Percentiles rank a stretch among this genome's conserved stretches.
These are phyloP conservation scores for Candida freyschussii DNA, from an alignment of 1,139 yeast genomes.

Conservation along the genomic window DNA sequence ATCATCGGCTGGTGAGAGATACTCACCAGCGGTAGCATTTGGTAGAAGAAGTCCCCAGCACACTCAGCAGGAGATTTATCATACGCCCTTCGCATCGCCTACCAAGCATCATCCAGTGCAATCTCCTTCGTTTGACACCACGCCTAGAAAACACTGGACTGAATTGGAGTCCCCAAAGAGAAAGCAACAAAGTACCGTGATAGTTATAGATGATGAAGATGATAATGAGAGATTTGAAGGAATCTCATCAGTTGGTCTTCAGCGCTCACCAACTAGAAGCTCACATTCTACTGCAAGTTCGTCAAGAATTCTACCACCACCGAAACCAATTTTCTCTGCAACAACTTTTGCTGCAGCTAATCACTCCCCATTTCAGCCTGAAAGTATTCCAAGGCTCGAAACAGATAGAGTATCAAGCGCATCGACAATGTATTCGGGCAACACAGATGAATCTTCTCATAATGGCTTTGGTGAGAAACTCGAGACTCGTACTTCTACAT, in stretches of 20 bases:
- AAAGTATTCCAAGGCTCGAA: conserved; percentile 13
- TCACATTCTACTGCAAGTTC: conserved; percentile 34
- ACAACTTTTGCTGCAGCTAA: conserved; percentile 60
- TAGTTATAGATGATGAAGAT: conserved; percentile 42
- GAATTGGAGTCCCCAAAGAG: conserved; percentile 64
- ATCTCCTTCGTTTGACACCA: conserved; percentile 11
- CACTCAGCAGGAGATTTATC: conserved; percentile 18
- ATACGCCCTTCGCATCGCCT: conserved; percentile 23
- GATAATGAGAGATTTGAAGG: conserved; percentile 27
- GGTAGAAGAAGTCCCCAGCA: conserved; percentile 25
- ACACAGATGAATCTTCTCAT: conserved; percentile 16
- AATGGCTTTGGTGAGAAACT: conserved; percentile 20
- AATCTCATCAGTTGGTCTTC: conserved; percentile 9
- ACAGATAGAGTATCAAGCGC: conserved; percentile 23
- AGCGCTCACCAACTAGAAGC: conserved; percentile 29
- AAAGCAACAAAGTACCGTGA: conserved; percentile 42
- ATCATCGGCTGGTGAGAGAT: conserved; percentile 18
- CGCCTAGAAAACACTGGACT: conserved; percentile 42
- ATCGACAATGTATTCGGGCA: conserved; percentile 22
- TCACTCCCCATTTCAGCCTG: conserved; percentile 10
- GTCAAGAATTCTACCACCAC: conserved; percentile 53
- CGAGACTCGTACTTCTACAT: conserved; percentile 28
- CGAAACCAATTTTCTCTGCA: conserved; percentile 61
- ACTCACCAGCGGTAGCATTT: conserved; percentile 32
- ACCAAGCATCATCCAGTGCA: conserved; percentile 10